A percentile compares a stretch with the other conserved stretches of the same genome.
Conservation (phyloP, 805 yeast genomes). For the Candida ficus region DNA sequence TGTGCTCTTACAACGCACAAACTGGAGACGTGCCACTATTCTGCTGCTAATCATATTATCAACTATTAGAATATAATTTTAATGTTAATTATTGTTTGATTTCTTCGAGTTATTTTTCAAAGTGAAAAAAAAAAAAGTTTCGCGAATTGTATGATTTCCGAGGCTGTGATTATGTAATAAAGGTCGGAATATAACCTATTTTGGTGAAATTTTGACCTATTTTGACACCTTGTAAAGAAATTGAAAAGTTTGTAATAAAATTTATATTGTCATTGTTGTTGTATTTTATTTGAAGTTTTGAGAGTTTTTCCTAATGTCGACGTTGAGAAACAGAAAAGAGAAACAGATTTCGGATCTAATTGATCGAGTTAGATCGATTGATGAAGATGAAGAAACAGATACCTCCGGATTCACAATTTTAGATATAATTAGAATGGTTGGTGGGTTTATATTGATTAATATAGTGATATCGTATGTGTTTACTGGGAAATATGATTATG, state of each 20-base stretch:
- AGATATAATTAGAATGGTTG: constrained; percentile 20
- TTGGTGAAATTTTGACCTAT: too few relatives aligned
- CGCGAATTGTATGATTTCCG: not conserved
- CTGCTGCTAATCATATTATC: constrained; percentile 1
- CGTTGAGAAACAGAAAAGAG: not conserved
- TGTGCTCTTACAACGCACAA: constrained; percentile 6
- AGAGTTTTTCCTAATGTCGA: not conserved
- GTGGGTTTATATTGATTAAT: constrained; percentile 15
- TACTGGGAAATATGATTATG: constrained; percentile 36
- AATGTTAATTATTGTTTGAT: not conserved
- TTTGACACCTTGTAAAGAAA: too few relatives aligned
- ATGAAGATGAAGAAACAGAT: not conserved
- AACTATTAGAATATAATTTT: too few relatives aligned
- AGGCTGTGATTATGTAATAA: not conserved
- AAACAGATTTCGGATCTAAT: not conserved
- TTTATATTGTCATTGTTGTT: too few relatives aligned
- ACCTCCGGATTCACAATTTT: constrained; percentile 2
- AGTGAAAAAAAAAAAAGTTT: not conserved
- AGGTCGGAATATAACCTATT: not conserved
- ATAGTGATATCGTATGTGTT: constrained; percentile 12
- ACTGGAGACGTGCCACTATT: not conserved
- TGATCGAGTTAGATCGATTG: not conserved
- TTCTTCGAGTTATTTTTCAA: not conserved
- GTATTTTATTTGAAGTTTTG: too few relatives aligned
- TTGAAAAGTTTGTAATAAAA: too few relatives aligned